Percentiles rank a stretch among this genome's conserved stretches.
These are phyloP conservation scores for Cryphonectria parasitica DNA, from an alignment of 2,329 filamentous ascomycete genomes.

Conservation along the genomic window DNA sequence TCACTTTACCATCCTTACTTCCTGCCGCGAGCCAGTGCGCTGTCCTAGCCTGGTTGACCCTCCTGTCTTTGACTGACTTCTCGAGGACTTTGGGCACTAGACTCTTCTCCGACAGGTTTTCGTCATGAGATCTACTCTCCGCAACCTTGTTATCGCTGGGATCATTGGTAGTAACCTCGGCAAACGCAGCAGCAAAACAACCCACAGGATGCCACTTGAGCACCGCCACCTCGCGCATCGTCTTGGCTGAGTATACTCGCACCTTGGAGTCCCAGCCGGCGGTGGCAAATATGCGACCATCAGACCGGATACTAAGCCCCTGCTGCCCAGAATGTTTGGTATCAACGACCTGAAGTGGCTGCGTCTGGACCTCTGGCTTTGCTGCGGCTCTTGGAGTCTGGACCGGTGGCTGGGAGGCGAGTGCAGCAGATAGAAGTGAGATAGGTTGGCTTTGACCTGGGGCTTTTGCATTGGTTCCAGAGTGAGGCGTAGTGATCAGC, in stretches of 20 bases:
- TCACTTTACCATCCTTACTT: constrained; percentile 93
- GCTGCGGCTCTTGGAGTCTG: constrained; percentile 23
- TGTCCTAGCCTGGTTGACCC: constrained; percentile 65
- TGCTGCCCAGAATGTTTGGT: constrained; percentile 94
- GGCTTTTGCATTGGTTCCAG: constrained; percentile 1
- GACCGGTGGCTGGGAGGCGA: constrained; percentile 15
- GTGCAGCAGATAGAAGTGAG: constrained; percentile 23
- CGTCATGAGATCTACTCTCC: constrained; percentile 4
- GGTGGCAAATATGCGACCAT: constrained; percentile 83
- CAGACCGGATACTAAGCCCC: constrained; percentile 73
- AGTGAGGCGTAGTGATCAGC: constrained; percentile 2
- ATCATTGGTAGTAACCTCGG: constrained; percentile 41
- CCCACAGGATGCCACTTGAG: constrained; percentile 93
- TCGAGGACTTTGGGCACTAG: constrained; percentile 38
- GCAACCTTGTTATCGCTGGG: constrained; percentile 11
- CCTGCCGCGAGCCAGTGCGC: constrained; percentile 91
- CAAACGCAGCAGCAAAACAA: constrained; percentile 81
- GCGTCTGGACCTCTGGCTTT: constrained; percentile 36
- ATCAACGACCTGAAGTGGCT: constrained; percentile 65
- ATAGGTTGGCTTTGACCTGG: constrained; percentile 27
- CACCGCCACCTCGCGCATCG: constrained; percentile 85
- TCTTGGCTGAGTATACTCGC: constrained; percentile 79
- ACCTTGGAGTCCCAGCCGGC: constrained; percentile 89
- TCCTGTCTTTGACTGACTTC: constrained; percentile 63
- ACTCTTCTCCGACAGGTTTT: constrained; percentile 31